Evolutionary conservation across 106 monocot genomes (phyloP).

Genomic region (Dioscorea alata): DNA sequence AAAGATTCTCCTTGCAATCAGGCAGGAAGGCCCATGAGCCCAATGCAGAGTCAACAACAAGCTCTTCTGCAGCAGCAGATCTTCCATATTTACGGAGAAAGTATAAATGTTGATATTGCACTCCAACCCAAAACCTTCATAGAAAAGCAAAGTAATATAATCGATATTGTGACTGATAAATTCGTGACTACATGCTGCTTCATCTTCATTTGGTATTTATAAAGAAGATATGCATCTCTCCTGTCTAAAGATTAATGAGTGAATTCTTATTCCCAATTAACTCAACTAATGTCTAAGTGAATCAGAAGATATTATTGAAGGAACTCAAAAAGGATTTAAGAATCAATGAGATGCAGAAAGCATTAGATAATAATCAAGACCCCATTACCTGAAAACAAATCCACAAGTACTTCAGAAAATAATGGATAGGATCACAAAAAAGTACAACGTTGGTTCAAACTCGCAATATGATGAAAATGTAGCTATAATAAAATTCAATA

Average conservation of each 20-base stretch:
- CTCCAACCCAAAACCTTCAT: conserved; percentile 88
- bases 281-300: no score
- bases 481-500: no score
- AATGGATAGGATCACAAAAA: no score
- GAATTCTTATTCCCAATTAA: no score
- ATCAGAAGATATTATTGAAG: no score
- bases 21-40: conserved; percentile 88
- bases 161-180: conserved; percentile 16
- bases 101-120: conserved; percentile 55
- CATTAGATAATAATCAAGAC: no score
- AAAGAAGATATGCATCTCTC: conserved; percentile 11
- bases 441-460: no score
- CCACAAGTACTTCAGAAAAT: no score
- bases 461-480: no score
- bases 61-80: conserved; percentile 30
- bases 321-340: no score
- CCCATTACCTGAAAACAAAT: no score
- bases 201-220: conserved; percentile 9
- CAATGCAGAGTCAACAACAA: conserved; percentile 39
- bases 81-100: conserved; percentile 41
- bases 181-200: conserved; percentile 7
- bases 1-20: conserved; percentile 86
- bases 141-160: conserved; percentile 29
- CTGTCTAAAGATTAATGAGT: conserved; percentile 3
- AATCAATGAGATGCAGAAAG: no score